Conservation (phyloP, 1,284 basidiomycete genomes). For the Hymenochaete sp. region DNA sequence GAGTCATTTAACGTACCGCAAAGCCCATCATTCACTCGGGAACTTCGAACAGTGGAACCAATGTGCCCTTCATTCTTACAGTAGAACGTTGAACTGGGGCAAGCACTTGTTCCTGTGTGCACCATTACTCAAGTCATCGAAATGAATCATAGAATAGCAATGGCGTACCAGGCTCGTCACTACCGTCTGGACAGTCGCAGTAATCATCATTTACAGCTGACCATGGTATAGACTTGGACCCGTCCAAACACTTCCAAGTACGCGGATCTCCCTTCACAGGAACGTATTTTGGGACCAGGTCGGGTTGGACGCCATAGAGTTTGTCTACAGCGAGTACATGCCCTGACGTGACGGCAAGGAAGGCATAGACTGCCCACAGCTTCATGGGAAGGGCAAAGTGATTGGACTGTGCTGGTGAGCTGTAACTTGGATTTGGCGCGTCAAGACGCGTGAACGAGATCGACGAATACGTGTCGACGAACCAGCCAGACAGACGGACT, state of each 20-base stretch:
- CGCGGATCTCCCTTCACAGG: slow-evolving; percentile 33
- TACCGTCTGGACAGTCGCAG: slow-evolving; percentile 90
- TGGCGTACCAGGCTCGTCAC: slow-evolving; percentile 78
- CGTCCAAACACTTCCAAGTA: slow-evolving; percentile 66
- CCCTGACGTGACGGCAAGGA: slow-evolving; percentile 7
- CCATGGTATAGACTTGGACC: slow-evolving; percentile 65
- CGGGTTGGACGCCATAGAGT: slow-evolving; percentile 42
- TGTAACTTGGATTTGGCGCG: not conserved
- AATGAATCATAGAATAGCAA: too few species aligned
- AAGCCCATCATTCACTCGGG: slow-evolving; percentile 89
- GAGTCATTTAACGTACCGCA: slow-evolving; percentile 57
- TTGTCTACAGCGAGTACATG: slow-evolving; percentile 28
- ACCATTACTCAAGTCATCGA: slow-evolving; percentile 5
- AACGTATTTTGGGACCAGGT: slow-evolving; percentile 38
- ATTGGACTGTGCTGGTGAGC: not conserved
- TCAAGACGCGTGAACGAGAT: not conserved
- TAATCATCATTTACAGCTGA: slow-evolving; percentile 87
- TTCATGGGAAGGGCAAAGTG: slow-evolving; percentile 10
- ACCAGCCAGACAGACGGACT: too few species aligned
- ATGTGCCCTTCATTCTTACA: slow-evolving; percentile 88
- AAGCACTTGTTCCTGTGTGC: slow-evolving; percentile 72
- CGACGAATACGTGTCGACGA: too few species aligned
- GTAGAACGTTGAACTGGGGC: slow-evolving; percentile 72
- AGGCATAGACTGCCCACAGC: slow-evolving; percentile 12
- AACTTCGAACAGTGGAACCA: slow-evolving; percentile 68